Percentiles rank a stretch among this genome's conserved stretches.
Evolutionary conservation across 176 grass and related monocot species (phyloP).

Genomic region (Ensete glaucum): DNA sequence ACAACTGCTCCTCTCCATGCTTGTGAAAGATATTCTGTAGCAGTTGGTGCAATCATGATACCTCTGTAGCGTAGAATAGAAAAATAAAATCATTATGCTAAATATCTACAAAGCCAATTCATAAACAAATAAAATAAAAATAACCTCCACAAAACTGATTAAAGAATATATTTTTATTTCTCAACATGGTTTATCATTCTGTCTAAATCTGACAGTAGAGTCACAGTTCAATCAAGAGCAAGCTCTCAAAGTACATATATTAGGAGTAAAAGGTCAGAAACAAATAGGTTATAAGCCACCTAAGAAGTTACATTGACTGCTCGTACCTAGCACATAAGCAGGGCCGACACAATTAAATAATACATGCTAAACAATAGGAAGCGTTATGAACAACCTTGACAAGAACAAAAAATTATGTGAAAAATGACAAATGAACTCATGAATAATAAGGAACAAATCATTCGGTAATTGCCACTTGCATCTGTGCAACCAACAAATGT

Average conservation of each 20-base stretch:
- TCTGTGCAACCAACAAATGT: too few relatives aligned
- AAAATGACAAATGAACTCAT: too few relatives aligned
- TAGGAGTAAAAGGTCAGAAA: too few relatives aligned
- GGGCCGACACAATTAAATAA: too few relatives aligned
- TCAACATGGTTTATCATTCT: neutral
- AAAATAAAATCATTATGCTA: neutral
- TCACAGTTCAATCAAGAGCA: neutral
- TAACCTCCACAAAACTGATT: neutral
- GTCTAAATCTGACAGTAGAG: neutral
- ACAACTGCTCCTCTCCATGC: constrained; percentile 70
- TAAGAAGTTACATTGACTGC: too few relatives aligned
- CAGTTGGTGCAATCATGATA: constrained; percentile 50
- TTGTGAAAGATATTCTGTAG: constrained; percentile 57
- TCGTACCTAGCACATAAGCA: too few relatives aligned
- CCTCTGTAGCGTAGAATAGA: constrained; percentile 29
- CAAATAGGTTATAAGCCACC: too few relatives aligned
- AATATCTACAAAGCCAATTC: neutral
- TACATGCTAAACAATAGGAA: too few relatives aligned
- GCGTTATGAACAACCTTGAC: too few relatives aligned
- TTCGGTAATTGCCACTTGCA: too few relatives aligned
- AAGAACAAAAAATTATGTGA: too few relatives aligned
- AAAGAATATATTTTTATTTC: neutral
- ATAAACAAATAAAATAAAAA: neutral
- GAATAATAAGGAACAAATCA: too few relatives aligned
- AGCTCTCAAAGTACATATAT: neutral